Base-by-base conservation (phyloP, 2,329 filamentous ascomycete genomes). In the Pseudonectria foliicola region DNA sequence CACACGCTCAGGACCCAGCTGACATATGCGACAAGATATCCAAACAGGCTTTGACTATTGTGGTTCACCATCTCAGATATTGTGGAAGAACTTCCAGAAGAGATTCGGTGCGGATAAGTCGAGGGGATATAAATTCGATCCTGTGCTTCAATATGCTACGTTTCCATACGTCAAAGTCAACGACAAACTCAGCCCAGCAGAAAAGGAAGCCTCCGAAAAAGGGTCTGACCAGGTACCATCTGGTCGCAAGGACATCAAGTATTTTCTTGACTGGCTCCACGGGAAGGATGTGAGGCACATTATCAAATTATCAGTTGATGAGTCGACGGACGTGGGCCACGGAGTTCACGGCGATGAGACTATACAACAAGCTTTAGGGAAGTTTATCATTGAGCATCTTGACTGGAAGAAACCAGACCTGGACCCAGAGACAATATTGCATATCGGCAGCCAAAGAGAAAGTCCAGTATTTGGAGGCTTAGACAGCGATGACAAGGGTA, bases 241-340 rank as follows among this genome's bases (percentile, higher is more conserved):
- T 2, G 36, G 36, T 3, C 27, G 36, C 6, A 18, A 29, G 16
- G 40, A 42, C 1, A 29, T 42, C 27, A 29, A 29, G 4, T 39
- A 31, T 11, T 41, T 38, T 15, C 41, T 43, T 14, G 29, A 14
- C 11, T 43, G 40, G 34, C 32, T 43, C 0, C 33, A 41, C 12
- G 13, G 18, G 0, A 43, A 43, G 8, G 38, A 38, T 0, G 40
- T 43, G 4, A 29, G 33, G 1, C 35, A 31, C 2, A 41, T 43
- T 2, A 29, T 43, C 2, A 38, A 27, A 2, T 23, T 43, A 1
- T 21, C 27, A 13, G 35, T 43, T 2, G 38, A 43, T 14, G n/a
- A n/a, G n/a, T n/a, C n/a, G n/a, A n/a, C n/a, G n/a, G 40, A 43
- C 13, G 2, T 13, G 3, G 30, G 27, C 3, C 23, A 35, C 2